Evolutionary conservation across 352 stramenopile genomes (phyloP).

Genomic region (Pythium apleroticum): DNA sequence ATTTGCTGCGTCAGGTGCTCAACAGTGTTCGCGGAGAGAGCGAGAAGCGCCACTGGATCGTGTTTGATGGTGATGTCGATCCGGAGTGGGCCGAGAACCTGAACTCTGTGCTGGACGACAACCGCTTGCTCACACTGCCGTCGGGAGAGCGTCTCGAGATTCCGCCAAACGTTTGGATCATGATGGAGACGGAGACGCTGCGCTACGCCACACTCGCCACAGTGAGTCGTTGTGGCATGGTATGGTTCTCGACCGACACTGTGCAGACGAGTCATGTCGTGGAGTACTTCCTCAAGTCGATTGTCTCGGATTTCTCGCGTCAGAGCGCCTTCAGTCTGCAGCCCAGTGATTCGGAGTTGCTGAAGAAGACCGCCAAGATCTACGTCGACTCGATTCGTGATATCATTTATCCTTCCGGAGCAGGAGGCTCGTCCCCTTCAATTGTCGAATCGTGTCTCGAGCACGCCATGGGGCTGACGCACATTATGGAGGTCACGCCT

Average conservation of each 20-base stretch:
- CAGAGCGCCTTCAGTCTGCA: constrained; percentile 70
- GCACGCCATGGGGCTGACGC: constrained; percentile 86
- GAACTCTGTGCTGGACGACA: constrained; percentile 99
- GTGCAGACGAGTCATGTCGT: constrained; percentile 93
- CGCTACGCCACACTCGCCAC: constrained; percentile 98
- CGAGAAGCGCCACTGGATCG: constrained; percentile 97
- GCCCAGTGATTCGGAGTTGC: constrained; percentile 56
- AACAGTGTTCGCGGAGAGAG: constrained; percentile 98
- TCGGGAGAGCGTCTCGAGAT: constrained; percentile 98
- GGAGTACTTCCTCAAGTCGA: constrained; percentile 80
- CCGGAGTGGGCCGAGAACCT: constrained; percentile 99
- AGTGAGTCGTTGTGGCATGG: constrained; percentile 99
- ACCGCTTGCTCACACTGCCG: constrained; percentile 98
- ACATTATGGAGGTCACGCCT: constrained; percentile 97
- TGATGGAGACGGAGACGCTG: constrained; percentile 99
- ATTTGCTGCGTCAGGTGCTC: constrained; percentile 94
- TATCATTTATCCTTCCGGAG: constrained; percentile 42
- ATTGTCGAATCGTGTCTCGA: constrained; percentile 93
- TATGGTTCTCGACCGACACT: constrained; percentile 98
- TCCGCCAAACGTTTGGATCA: constrained; percentile 98
- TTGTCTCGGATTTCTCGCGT: constrained; percentile 61
- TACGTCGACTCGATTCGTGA: constrained; percentile 65
- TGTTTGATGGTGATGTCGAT: constrained; percentile 99
- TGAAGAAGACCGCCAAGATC: constrained; percentile 63
- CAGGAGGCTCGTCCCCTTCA: constrained; percentile 46